phyloP scores from a whole-genome alignment of 2,329 filamentous ascomycete genomes.

The Aureobasidium sp. region DNA sequence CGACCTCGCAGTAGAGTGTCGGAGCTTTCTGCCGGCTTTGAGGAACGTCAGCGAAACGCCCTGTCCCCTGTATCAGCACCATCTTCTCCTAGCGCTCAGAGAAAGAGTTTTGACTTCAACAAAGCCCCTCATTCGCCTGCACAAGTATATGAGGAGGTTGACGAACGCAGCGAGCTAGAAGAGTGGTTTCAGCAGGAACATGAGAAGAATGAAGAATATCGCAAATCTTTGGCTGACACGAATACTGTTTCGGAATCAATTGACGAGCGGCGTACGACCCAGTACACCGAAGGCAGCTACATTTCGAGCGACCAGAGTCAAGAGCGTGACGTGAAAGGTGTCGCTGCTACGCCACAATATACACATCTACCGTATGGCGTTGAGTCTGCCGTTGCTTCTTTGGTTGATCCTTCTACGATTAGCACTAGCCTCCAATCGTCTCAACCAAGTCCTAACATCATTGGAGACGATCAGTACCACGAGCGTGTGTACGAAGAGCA shows the following conservation, averaged over 20 bases:
- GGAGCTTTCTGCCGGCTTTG: conserved; percentile 15
- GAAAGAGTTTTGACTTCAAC: conserved; percentile 22
- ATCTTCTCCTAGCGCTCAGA: not conserved
- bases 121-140: not conserved
- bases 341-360: conserved; percentile 69
- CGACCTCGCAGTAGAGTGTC: conserved; percentile 26
- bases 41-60: conserved; percentile 4
- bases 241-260: conserved; percentile 1
- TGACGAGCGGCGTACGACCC: conserved; percentile 47
- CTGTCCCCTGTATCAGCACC: conserved; percentile 3
- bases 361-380: conserved; percentile 66
- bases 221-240: conserved; percentile 36
- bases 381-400: conserved; percentile 84
- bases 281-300: conserved; percentile 49
- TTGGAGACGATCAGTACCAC: conserved; percentile 18
- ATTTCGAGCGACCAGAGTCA: conserved; percentile 41
- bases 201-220: conserved; percentile 53
- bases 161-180: conserved; percentile 33
- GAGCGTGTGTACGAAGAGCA: conserved; percentile 23
- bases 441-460: not conserved
- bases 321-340: conserved; percentile 62
- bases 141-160: conserved; percentile 25
- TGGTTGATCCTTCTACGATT: conserved; percentile 76
- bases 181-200: conserved; percentile 49
- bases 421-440: conserved; percentile 34